Evolutionary conservation across 192 early-diverging fungal species (phyloP), one percentile per base, ranked within the genome.

Genomic region (Oehlia diaphana): DNA sequence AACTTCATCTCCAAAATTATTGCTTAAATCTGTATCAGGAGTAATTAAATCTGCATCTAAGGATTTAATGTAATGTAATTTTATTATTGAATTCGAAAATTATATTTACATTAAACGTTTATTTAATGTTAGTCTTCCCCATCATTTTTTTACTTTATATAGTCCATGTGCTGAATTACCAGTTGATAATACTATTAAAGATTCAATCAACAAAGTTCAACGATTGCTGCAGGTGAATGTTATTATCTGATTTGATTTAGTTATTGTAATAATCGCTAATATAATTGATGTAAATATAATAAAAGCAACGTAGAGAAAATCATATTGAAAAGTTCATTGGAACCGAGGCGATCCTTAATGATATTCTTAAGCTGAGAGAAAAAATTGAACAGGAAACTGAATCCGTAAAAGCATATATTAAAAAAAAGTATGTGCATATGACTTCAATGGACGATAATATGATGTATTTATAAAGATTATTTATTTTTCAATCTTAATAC

Each of bases 271-370:
- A 19, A 58, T 58, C 19, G 16, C 5, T 16, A 19, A 58, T 19
- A 4, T 5, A 58, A 58, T 58, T 19, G 19, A 21, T 58, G 5
- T 58, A 58, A 16, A 19, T 1, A 58, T 6, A 58, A 58, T 58
- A 47, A 61, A 33, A 76, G 75, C 61, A 63, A 76, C 63, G 14
- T 39, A 19, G 16, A 42, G 33, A 44, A 37, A 64, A 49, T 53
- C 76, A 78, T 8, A 26, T 63, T 16, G n/a, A 19, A 8, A 78
- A 35, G 14, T 78, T 78, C 39, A 33, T 78, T 49, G 64, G 69
- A 31, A 67, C 61, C 16, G 76, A 78, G 58, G 44, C 33, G 26
- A 78, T 78, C n/a, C 37, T 78, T n/a, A 78, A 68, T 21, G 14
- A 78, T 31, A 78, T 78, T 16, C 10, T 47, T 19, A 39, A 33